A percentile compares a stretch with the other conserved stretches of the same genome.
Conservation (phyloP, 805 yeast genomes). For the Zygosaccharomyces gambellarensis region DNA sequence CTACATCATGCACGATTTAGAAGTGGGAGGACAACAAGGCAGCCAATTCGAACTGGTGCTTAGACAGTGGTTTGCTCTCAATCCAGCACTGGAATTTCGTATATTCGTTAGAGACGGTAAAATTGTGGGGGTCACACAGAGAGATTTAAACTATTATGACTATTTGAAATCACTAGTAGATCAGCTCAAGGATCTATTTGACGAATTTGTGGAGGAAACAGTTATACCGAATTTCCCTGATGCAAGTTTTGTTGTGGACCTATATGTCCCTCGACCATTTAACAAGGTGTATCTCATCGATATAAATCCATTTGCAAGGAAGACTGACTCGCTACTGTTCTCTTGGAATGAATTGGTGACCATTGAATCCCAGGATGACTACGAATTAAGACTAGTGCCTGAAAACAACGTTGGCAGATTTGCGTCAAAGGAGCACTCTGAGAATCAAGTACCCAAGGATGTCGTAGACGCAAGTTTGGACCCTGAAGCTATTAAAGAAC, state of each 20-base stretch:
- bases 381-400: slow-evolving; percentile 61
- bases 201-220: slow-evolving; percentile 48
- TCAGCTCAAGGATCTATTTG: slow-evolving; percentile 45
- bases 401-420: slow-evolving; percentile 70
- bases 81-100: slow-evolving; percentile 90
- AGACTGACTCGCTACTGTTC: slow-evolving; percentile 72
- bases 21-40: slow-evolving; percentile 26
- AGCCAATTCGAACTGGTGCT: slow-evolving; percentile 61
- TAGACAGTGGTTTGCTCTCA: slow-evolving; percentile 75
- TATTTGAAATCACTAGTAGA: slow-evolving; percentile 54
- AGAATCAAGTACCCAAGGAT: slow-evolving; percentile 88
- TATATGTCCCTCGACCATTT: slow-evolving; percentile 75
- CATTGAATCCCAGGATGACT: slow-evolving; percentile 30
- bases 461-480: slow-evolving; percentile 78
- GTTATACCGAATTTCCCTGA: slow-evolving; percentile 49
- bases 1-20: slow-evolving; percentile 80
- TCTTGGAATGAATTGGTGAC: slow-evolving; percentile 74
- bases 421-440: slow-evolving; percentile 77
- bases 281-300: slow-evolving; percentile 67
- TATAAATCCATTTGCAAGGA: slow-evolving; percentile 76
- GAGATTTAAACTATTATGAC: slow-evolving; percentile 80
- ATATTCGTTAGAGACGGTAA: slow-evolving; percentile 64
- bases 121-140: slow-evolving; percentile 72
- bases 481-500: slow-evolving; percentile 62
- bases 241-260: slow-evolving; percentile 63